phyloP scores from a whole-genome alignment of 116 monocot species.

The Phalaenopsis hybrid region DNA sequence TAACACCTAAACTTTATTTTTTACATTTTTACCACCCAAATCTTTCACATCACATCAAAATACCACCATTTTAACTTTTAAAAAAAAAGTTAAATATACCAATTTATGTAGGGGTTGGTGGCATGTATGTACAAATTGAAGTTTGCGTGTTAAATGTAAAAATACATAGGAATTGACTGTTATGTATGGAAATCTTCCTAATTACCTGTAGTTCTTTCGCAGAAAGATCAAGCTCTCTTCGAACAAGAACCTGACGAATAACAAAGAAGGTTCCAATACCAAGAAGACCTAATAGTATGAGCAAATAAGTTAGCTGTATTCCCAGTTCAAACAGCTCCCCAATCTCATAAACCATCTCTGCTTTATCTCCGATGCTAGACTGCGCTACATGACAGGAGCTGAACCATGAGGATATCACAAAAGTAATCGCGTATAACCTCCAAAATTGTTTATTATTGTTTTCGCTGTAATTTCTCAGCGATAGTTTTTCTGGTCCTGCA shows the following conservation, averaged over 20 bases:
- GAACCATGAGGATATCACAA: slow-evolving; percentile 38
- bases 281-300: slow-evolving; percentile 71
- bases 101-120: too few species aligned
- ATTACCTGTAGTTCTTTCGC: slow-evolving; percentile 90
- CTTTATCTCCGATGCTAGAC: slow-evolving; percentile 31
- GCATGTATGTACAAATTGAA: too few species aligned
- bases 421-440: slow-evolving; percentile 21
- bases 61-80: too few species aligned
- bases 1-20: too few species aligned
- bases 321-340: slow-evolving; percentile 88
- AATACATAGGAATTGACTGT: too few species aligned
- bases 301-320: slow-evolving; percentile 82
- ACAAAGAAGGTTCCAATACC: slow-evolving; percentile 85
- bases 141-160: too few species aligned
- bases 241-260: slow-evolving; percentile 86
- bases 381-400: slow-evolving; percentile 39
- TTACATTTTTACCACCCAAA: too few species aligned
- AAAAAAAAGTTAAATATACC: not conserved
- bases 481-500: slow-evolving; percentile 10
- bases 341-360: slow-evolving; percentile 62
- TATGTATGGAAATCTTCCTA: slow-evolving; percentile 22
- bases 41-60: too few species aligned
- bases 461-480: slow-evolving; percentile 3
- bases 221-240: slow-evolving; percentile 90
- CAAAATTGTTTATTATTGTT: slow-evolving; percentile 6